A percentile compares a stretch with the other conserved stretches of the same genome.
These are phyloP conservation scores for Letharia lupina DNA, from an alignment of 495 filamentous ascomycete genomes.

Conservation along the genomic window DNA sequence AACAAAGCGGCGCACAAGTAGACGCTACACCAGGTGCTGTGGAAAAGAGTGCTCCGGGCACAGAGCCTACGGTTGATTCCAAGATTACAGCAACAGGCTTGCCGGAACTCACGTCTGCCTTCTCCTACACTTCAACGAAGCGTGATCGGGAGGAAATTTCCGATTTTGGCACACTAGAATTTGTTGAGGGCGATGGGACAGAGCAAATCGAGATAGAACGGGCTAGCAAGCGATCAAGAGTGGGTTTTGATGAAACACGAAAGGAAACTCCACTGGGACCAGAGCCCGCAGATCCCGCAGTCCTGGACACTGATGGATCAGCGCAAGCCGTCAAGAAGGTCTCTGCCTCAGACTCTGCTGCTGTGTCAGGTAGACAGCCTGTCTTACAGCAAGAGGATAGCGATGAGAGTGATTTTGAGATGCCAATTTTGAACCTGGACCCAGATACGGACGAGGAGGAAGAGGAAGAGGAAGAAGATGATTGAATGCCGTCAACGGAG, in stretches of 20 bases:
- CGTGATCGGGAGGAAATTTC: constrained; percentile 1
- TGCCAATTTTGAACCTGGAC: constrained; percentile 42
- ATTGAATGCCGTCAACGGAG: neutral
- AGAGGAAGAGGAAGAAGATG: constrained; percentile 13
- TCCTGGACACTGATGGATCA: neutral
- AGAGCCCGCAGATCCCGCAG: neutral
- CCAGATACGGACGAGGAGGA: constrained; percentile 31
- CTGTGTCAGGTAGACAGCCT: constrained; percentile 1
- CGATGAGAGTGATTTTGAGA: constrained; percentile 43
- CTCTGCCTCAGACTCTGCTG: neutral
- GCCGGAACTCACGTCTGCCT: neutral
- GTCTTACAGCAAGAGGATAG: constrained; percentile 16
- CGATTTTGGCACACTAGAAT: no score
- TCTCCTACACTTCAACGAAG: neutral
- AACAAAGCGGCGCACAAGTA: neutral
- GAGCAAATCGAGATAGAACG: neutral
- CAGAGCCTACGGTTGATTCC: neutral
- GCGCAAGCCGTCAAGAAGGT: neutral
- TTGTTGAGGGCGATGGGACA: neutral
- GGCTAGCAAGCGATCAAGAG: neutral
- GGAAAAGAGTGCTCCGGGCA: neutral
- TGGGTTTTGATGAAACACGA: neutral
- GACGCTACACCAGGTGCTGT: neutral
- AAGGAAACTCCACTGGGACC: no score
- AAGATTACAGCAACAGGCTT: neutral